A percentile compares a stretch with the other conserved stretches of the same genome.
Conservation (phyloP, 2,329 filamentous ascomycete genomes). For the Fusarium decemcellulare region DNA sequence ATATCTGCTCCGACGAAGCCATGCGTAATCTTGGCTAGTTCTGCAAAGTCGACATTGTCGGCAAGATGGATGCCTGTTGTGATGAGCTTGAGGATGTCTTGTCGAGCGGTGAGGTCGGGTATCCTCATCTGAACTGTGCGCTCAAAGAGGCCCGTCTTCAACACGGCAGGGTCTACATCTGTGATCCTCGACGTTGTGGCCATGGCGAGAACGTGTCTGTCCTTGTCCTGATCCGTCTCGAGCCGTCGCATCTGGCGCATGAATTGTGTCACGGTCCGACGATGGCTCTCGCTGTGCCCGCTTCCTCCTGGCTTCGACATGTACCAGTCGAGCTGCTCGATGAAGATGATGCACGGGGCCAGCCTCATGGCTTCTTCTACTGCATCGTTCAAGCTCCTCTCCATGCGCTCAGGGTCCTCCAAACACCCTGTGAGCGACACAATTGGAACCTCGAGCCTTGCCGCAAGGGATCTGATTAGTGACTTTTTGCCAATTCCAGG, state of each 20-base stretch:
- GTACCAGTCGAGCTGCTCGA: constrained; percentile 88
- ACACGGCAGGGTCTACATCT: constrained; percentile 84
- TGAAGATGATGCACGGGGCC: constrained; percentile 91
- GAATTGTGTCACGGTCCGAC: constrained; percentile 86
- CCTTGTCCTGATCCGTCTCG: constrained; percentile 76
- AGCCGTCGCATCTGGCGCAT: constrained; percentile 90
- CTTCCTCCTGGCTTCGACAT: constrained; percentile 86
- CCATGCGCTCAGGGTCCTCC: constrained; percentile 55
- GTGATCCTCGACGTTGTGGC: constrained; percentile 93
- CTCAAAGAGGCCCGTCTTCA: constrained; percentile 83
- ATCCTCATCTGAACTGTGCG: constrained; percentile 90
- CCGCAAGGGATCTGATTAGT: constrained; percentile 81
- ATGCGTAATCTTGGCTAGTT: constrained; percentile 86
- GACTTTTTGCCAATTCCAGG: constrained; percentile 87
- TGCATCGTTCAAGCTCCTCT: constrained; percentile 56
- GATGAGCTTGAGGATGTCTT: constrained; percentile 82
- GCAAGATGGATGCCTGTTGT: constrained; percentile 76
- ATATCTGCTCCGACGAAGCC: constrained; percentile 96
- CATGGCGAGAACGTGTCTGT: constrained; percentile 87
- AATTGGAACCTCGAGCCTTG: constrained; percentile 80
- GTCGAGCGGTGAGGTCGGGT: constrained; percentile 83
- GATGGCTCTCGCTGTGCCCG: constrained; percentile 90
- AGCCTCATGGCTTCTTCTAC: constrained; percentile 85
- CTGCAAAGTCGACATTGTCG: constrained; percentile 79
- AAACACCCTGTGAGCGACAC: constrained; percentile 66